Base-by-base conservation (phyloP, 1,284 basidiomycete species). In the Papiliotrema laurentii region DNA sequence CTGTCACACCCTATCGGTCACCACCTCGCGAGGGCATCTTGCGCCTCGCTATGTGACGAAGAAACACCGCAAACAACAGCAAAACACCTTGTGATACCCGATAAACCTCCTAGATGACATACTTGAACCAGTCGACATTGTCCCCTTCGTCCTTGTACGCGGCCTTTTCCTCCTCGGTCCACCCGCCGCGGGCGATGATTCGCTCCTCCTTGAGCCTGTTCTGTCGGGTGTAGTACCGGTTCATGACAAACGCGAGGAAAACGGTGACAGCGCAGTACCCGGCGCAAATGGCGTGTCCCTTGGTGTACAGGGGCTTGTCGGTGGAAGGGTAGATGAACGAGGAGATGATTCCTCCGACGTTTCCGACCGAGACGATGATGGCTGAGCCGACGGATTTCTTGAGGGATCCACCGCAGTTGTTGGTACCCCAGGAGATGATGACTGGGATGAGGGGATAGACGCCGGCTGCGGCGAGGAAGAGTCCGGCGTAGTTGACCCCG, bases 391-490 rank as follows among this genome's bases (percentile, higher is more conserved):
- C 77, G 40, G 77, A 79, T 49, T 75, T 69, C 59, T 82, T 79
- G 58, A 77, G 56, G 56, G 79, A 78, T 13, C 82, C 83, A 46
- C 81, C 81, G 2, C 76, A 75, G 54, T 81, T 81, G 45, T 79
- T 79, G 13, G 77, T 73, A 2, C 73, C 76, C 82, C 81, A 83
- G 16, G 80, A 79, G 16, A 83, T 67, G 43, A 71, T 64, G 37
- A 82, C 71, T 21, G 81, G 77, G 49, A 82, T 75, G 5, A 77
- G 76, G 11, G 81, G 79, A 63, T 75, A 83, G 21, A 79, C 76
- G 34, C 82, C 82, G n/a, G 74, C 69, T 14, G 80, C 76, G 39
- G 79, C 77, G 27, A 84, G 69, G 55, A 82, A 64, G 9, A 80
- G 70, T 1, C 79, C 83, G 11, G 69, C 61, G 63, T 83, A 83